Conservation (phyloP, 306 rosid genomes). For the Malus sylvestris region DNA sequence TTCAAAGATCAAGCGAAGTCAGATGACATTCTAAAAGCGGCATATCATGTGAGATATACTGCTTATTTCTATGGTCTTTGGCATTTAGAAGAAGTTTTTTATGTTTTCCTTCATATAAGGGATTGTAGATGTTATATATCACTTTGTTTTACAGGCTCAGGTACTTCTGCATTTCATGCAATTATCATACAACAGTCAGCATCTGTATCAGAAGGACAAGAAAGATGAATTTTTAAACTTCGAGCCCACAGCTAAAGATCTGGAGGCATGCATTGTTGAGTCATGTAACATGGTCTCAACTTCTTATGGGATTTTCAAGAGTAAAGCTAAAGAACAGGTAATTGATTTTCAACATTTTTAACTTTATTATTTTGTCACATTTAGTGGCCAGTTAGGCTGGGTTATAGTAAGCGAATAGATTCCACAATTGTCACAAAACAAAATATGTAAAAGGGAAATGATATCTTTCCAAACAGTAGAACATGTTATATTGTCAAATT, state of each 20-base stretch:
- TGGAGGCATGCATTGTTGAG: slow-evolving; percentile 59
- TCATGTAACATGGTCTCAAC: slow-evolving; percentile 70
- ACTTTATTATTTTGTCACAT: neutral
- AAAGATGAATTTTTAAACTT: slow-evolving; percentile 27
- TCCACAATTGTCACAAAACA: neutral
- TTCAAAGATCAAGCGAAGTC: slow-evolving; percentile 93
- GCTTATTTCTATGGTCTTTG: slow-evolving; percentile 4
- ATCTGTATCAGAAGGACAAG: slow-evolving; percentile 29
- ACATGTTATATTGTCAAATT: neutral
- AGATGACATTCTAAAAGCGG: slow-evolving; percentile 92
- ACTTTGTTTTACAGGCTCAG: slow-evolving; percentile 63
- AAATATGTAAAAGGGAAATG: neutral
- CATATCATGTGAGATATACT: slow-evolving; percentile 77
- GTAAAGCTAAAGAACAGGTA: slow-evolving; percentile 82
- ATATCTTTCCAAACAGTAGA: neutral
- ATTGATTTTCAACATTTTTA: neutral
- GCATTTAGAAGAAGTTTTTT: neutral
- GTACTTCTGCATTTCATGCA: slow-evolving; percentile 73
- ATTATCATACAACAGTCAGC: slow-evolving; percentile 32
- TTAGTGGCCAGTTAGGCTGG: neutral
- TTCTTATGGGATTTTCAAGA: slow-evolving; percentile 71
- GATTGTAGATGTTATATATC: slow-evolving; percentile 8
- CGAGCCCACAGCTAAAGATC: slow-evolving; percentile 36
- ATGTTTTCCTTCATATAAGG: neutral
- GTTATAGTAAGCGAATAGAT: neutral